Conservation (phyloP, 2,329 filamentous ascomycete species). For the Setomelanomma holmii region DNA sequence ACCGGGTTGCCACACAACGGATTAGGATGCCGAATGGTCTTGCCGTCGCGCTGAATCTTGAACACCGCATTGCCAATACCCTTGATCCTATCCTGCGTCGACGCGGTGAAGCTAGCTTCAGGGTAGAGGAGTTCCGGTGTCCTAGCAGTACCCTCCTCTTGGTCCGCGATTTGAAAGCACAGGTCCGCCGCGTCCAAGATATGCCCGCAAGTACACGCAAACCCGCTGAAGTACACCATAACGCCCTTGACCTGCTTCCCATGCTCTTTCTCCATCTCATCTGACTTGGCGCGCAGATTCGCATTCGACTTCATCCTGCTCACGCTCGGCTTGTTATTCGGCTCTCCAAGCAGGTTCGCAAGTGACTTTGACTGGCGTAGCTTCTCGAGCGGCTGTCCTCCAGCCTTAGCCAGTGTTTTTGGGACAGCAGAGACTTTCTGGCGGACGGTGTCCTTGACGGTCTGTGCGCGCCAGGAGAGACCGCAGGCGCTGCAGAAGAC, state of each 20-base stretch:
- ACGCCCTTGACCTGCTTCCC: slow-evolving; percentile 24
- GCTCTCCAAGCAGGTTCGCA: neutral
- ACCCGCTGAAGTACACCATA: slow-evolving; percentile 27
- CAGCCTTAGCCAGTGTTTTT: slow-evolving; percentile 18
- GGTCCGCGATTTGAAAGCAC: slow-evolving; percentile 31
- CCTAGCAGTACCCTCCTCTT: neutral
- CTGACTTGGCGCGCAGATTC: slow-evolving; percentile 13
- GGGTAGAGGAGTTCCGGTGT: neutral
- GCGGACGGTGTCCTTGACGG: slow-evolving; percentile 5
- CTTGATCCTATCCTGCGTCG: slow-evolving; percentile 18
- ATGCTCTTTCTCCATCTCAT: slow-evolving; percentile 17
- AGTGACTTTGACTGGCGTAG: slow-evolving; percentile 1
- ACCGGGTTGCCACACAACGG: slow-evolving; percentile 29
- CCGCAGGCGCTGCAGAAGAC: slow-evolving; percentile 35
- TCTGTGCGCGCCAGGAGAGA: slow-evolving; percentile 27
- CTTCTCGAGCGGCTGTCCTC: neutral
- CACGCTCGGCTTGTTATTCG: neutral
- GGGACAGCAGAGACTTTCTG: slow-evolving; percentile 7
- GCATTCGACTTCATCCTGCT: slow-evolving; percentile 6
- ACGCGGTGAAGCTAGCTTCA: slow-evolving; percentile 9
- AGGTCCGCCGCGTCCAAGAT: slow-evolving; percentile 19
- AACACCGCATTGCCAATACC: slow-evolving; percentile 26
- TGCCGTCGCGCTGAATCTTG: slow-evolving; percentile 10
- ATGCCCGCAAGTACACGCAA: slow-evolving; percentile 28
- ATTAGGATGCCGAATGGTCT: slow-evolving; percentile 20